These are phyloP conservation scores for Vaccinium darrowii DNA, from an alignment of 148 eudicot species.

Conservation along the genomic window DNA sequence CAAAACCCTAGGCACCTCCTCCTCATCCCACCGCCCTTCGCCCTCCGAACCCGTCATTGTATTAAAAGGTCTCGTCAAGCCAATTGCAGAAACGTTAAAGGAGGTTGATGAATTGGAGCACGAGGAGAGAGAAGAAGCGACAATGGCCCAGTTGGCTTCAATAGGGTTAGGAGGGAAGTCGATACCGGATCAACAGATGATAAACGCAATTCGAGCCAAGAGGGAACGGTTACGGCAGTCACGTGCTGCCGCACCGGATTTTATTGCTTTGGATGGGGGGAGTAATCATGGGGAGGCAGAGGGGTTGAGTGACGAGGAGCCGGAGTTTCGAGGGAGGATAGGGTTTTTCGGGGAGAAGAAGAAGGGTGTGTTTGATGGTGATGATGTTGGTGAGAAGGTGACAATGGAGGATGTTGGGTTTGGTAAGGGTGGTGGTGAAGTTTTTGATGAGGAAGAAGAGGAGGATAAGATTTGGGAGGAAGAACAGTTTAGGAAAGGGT, in stretches of 20 bases:
- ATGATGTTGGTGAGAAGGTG: constrained; percentile 50
- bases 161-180: constrained; percentile 41
- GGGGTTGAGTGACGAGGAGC: constrained; percentile 96
- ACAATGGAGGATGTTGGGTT: constrained; percentile 4
- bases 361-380: constrained; percentile 81
- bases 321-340: constrained; percentile 79
- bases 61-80: constrained; percentile 70
- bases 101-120: constrained; percentile 23
- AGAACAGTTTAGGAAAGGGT: constrained; percentile 84
- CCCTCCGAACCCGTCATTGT: constrained; percentile 65
- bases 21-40: constrained; percentile 16
- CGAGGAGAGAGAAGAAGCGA: constrained; percentile 36
- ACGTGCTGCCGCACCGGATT: constrained; percentile 76
- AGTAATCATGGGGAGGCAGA: constrained; percentile 93
- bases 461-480: constrained; percentile 96
- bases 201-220: constrained; percentile 63
- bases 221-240: constrained; percentile 70
- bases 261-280: constrained; percentile 74
- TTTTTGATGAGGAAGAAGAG: constrained; percentile 72
- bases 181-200: constrained; percentile 57
- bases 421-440: constrained; percentile 26
- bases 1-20: constrained; percentile 52
- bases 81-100: constrained; percentile 9
- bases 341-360: constrained; percentile 68
- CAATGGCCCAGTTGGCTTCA: constrained; percentile 25